These are phyloP conservation scores for Leishmania aethiopica DNA, from an alignment of 208 protist species.

Conservation along the genomic window DNA sequence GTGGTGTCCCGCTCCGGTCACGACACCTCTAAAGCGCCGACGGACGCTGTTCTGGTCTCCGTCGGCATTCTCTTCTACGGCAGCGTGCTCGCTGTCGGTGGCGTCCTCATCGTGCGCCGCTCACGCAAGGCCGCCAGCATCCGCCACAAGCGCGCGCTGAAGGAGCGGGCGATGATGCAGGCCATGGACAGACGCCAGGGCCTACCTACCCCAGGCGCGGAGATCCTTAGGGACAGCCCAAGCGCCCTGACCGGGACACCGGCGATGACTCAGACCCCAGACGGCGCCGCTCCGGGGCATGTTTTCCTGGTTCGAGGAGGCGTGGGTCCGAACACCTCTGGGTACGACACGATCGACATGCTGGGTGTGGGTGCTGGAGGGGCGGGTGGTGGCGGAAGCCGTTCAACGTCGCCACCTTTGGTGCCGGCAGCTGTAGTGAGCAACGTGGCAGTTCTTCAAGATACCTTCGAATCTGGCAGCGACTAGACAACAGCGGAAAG, in stretches of 20 bases:
- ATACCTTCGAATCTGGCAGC: conserved; percentile 38
- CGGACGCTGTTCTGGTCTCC: conserved; percentile 31
- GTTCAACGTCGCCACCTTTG: not conserved
- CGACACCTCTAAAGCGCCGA: conserved; percentile 12
- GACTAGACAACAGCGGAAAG: conserved; percentile 13
- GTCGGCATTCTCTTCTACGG: conserved; percentile 53
- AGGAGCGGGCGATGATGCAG: conserved; percentile 15
- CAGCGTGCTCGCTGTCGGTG: conserved; percentile 33
- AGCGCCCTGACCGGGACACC: not conserved
- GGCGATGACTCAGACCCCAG: not conserved
- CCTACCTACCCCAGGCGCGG: not conserved
- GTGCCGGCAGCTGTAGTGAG: conserved; percentile 31
- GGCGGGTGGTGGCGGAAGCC: not conserved
- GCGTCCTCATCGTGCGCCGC: conserved; percentile 36
- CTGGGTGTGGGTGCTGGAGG: not conserved
- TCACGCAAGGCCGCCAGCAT: conserved; percentile 38
- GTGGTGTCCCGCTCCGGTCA: conserved; percentile 8
- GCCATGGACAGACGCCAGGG: conserved; percentile 10
- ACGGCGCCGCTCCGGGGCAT: not conserved
- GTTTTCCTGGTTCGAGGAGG: not conserved
- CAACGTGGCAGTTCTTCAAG: conserved; percentile 31
- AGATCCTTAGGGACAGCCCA: not conserved
- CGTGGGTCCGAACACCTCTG: not conserved
- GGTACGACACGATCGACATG: not conserved
- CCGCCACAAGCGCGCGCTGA: conserved; percentile 27